Evolutionary conservation across 805 yeast species (phyloP), one percentile per base, ranked within the genome.

Genomic region (Ogataea pignaliae): DNA sequence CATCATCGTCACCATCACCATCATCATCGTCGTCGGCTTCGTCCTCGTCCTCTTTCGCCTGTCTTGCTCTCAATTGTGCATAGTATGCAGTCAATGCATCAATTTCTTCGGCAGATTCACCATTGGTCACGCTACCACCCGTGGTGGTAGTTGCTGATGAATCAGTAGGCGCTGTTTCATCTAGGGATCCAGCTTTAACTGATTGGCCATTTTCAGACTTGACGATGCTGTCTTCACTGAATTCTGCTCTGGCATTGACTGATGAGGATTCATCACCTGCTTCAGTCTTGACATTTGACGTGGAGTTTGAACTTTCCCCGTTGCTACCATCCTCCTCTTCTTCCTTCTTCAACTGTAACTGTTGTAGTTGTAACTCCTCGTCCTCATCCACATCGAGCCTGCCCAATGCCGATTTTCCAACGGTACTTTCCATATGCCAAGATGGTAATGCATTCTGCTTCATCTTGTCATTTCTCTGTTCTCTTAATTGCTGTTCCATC

Each of bases 361-460:
- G 36, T 42, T 26, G 37, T 15, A 29, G 14, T 14, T 18, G 28
- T 14, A 34, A n/a, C 33, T 38, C 58, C 46, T 36, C 59, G 15
- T 57, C 65, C 36, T 66, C 70, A 43, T 76, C 84, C 31, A 71
- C 80, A 37, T 75, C 83, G 46, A 80, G 55, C 50, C 70, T 75
- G 45, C 83, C 86, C 46, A 78, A 63, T 3, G 75, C 72, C 12
- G 74, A 65, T 53, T 81, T 73, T 37, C 96, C 96, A 52, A 91
- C 91, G 0, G 99, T 90, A 59, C 91, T 81, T 54, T 84, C 83
- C 51, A 85, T 80, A 61, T 93, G 96, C 99, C 99, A 93, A 28
- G 93, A 83, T 8, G 99, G 99, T 53, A 93, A 73, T 3, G 97
- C 97, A 61, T 93, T 93, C 64, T 91, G 97, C 59, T 85, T 83